Evolutionary conservation across 139 green algal species (phyloP), one percentile per base, ranked within the genome.

Genomic region (Limnomonas spitsbergensis): DNA sequence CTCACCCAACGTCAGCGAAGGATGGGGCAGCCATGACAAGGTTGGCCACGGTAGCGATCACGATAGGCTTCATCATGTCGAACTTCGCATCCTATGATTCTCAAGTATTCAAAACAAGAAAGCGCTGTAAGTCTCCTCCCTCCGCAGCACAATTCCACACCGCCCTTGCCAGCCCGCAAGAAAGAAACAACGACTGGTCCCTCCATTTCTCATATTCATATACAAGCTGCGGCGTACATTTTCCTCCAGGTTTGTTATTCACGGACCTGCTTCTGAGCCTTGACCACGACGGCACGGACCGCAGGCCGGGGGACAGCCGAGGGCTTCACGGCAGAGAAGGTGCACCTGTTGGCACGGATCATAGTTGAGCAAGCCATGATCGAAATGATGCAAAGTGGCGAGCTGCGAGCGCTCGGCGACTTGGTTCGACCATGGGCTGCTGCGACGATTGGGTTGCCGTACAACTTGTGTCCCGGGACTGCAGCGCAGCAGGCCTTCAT

Each of bases 21-120:
- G 92, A 89, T 38, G 91, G 90, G 71, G 92, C 39, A 3, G 92
- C 88, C 80, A 93, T 81, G 47, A 96, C 69, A 2, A 86, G 72
- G 75, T 95, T 94, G 36, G 88, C 85, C 7, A 94, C 40, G 0
- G 82, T 82, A 4, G 79, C 47, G n/a, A 76, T 73, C 1, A 79
- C 52, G 6, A 72, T 76, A 1, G 72, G 76, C 83, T 87, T 83
- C 20, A 56, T 71, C 35, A 83, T 40, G 40, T 75, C 31, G 2
- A 72, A 37, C 36, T 70, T 32, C 29, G 3, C 4, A n/a, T 52
- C n/a, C n/a, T 38, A 2, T 68, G 77, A 36, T 32, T 4, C 36
- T n/a, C 35, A 74, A 70, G 56, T 37, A 7, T 38, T 24, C 56
- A 20, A 70, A 4, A 20, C 9, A 70, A 32, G 29, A 24, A 70